phyloP scores from a whole-genome alignment of 1,284 basidiomycete species.

The Boletellus deceptivus region DNA sequence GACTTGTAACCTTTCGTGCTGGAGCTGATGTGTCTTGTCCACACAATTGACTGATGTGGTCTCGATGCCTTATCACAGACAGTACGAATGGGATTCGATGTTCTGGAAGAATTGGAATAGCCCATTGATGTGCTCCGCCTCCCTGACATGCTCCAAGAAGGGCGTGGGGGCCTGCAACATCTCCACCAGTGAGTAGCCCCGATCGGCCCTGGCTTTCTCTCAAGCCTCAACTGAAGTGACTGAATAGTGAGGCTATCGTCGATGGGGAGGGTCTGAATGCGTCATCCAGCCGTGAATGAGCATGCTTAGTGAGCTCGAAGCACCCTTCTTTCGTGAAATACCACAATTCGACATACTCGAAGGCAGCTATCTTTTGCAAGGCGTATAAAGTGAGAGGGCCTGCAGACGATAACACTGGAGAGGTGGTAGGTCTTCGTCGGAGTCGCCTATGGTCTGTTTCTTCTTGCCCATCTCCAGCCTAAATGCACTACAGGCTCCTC shows the following conservation, averaged over 20 bases:
- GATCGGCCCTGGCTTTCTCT: neutral
- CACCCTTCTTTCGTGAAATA: neutral
- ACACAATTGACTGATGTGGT: neutral
- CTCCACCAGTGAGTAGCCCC: neutral
- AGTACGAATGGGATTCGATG: neutral
- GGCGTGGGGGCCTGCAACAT: neutral
- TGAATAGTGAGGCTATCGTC: neutral
- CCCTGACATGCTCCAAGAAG: neutral
- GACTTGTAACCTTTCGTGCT: neutral
- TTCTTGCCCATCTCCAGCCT: no score
- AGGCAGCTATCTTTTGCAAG: neutral
- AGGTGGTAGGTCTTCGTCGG: neutral
- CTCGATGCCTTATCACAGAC: neutral
- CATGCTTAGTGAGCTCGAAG: neutral
- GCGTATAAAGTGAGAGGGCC: neutral
- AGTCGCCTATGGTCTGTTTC: no score
- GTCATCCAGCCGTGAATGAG: neutral
- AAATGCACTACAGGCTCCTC: no score
- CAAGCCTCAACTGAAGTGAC: neutral
- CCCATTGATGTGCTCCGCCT: neutral
- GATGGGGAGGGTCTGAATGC: neutral
- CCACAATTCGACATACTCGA: constrained; percentile 1
- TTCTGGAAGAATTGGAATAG: neutral
- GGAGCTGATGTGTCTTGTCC: neutral
- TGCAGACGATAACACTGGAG: neutral